A percentile compares a stretch with the other conserved stretches of the same genome.
These are phyloP conservation scores for Solanum rostratum DNA, from an alignment of 257 asterid genomes.

Conservation along the genomic window DNA sequence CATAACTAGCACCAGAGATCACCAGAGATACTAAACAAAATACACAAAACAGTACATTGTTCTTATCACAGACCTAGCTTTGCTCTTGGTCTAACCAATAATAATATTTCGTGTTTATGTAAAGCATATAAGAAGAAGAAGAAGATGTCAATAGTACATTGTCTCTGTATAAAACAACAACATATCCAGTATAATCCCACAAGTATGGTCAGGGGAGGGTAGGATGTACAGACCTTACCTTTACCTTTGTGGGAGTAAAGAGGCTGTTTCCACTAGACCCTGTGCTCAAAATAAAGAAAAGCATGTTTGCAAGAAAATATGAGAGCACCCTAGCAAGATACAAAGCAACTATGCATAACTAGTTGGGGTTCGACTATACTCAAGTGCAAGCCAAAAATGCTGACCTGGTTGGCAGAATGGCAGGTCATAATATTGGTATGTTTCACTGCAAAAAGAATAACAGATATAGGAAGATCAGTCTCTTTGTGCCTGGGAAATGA, in stretches of 20 bases:
- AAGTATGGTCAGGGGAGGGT: not conserved
- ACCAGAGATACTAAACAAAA: not conserved
- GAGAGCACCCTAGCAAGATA: not conserved
- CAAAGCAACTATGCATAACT: not conserved
- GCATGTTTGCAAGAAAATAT: not conserved
- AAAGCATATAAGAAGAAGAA: not conserved
- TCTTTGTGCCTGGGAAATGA: not conserved
- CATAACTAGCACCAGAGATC: not conserved
- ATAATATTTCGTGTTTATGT: not conserved
- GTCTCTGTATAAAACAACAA: not conserved
- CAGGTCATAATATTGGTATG: constrained; percentile 72
- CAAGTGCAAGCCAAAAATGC: constrained; percentile 19
- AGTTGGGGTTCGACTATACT: not conserved
- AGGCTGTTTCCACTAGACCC: not conserved
- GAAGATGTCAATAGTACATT: not conserved
- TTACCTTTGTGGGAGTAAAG: not conserved
- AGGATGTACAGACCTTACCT: not conserved
- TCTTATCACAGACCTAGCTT: not conserved
- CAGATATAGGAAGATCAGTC: constrained; percentile 1
- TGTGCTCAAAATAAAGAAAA: not conserved
- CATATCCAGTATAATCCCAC: not conserved
- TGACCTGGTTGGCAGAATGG: constrained; percentile 92
- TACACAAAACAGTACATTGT: not conserved
- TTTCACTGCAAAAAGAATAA: constrained; percentile 74
- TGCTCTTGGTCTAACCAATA: not conserved